Conservation (phyloP, 1,139 yeast genomes). For the Lodderomyces elongisporus region DNA sequence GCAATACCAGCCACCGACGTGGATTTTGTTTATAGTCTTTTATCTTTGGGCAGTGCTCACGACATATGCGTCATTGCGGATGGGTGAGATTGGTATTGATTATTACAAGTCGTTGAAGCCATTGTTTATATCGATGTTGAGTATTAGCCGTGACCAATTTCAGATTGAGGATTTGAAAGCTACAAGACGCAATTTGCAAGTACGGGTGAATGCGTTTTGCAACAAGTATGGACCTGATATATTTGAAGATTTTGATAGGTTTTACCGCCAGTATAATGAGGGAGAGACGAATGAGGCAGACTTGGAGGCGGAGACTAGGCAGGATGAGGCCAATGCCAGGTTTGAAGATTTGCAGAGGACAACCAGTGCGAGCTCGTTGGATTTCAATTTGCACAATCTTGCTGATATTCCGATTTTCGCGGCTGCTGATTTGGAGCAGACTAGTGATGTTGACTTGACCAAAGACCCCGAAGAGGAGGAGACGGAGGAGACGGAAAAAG, state of each 20-base stretch:
- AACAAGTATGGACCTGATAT: slow-evolving; percentile 71
- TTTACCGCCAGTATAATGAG: slow-evolving; percentile 26
- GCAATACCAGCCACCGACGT: slow-evolving; percentile 3
- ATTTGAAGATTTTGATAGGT: slow-evolving; percentile 57
- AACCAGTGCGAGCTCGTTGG: slow-evolving; percentile 10
- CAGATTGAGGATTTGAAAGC: slow-evolving; percentile 50
- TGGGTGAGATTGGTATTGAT: slow-evolving; percentile 41
- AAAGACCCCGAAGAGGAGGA: slow-evolving; percentile 8
- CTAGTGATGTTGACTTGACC: slow-evolving; percentile 7
- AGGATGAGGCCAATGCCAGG: not conserved
- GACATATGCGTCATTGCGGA: slow-evolving; percentile 39
- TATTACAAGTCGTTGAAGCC: slow-evolving; percentile 38
- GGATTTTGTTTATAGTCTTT: slow-evolving; percentile 25
- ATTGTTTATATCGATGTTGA: slow-evolving; percentile 30
- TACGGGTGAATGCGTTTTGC: slow-evolving; percentile 61
- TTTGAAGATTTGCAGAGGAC: slow-evolving; percentile 8
- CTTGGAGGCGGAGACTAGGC: not conserved
- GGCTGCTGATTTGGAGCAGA: slow-evolving; percentile 16
- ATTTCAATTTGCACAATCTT: slow-evolving; percentile 18
- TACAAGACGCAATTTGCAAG: slow-evolving; percentile 50
- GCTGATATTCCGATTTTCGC: slow-evolving; percentile 34
- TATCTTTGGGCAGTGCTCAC: slow-evolving; percentile 40
- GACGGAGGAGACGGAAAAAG: slow-evolving; percentile 6
- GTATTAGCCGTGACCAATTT: slow-evolving; percentile 36
- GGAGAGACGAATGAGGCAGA: slow-evolving; percentile 6